A percentile compares a stretch with the other conserved stretches of the same genome.
phyloP scores from a whole-genome alignment of 805 yeast genomes.

The Barnettozyma californica region DNA sequence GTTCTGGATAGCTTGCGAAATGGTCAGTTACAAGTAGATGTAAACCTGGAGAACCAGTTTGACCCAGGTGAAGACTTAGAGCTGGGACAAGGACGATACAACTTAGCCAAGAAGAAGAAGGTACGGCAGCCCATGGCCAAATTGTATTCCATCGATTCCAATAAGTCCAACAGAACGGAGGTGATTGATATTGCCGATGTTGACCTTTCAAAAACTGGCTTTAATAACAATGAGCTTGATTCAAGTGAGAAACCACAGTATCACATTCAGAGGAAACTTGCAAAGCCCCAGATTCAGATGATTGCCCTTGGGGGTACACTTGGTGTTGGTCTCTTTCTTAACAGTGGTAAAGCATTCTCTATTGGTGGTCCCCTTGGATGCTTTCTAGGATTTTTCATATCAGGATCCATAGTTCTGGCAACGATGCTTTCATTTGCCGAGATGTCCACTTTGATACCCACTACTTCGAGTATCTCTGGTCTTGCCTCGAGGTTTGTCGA shows the following conservation, averaged over 20 bases:
- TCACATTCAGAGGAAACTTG: conserved; percentile 50
- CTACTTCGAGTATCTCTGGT: conserved; percentile 76
- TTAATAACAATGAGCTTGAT: conserved; percentile 4
- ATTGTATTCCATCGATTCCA: conserved; percentile 1
- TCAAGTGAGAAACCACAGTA: conserved; percentile 7
- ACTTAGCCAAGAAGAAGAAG: background rate
- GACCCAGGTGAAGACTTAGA: conserved; percentile 21
- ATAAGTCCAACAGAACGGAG: conserved; percentile 21
- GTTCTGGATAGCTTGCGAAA: conserved; percentile 13
- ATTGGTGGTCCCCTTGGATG: conserved; percentile 79
- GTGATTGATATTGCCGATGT: conserved; percentile 19
- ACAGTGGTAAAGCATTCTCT: conserved; percentile 67
- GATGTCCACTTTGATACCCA: conserved; percentile 73
- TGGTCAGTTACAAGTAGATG: conserved; percentile 18
- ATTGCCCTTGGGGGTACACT: conserved; percentile 74
- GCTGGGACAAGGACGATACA: background rate
- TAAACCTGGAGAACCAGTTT: conserved; percentile 19
- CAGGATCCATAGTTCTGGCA: conserved; percentile 61
- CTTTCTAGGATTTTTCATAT: conserved; percentile 55
- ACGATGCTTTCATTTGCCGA: conserved; percentile 76
- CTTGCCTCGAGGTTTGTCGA: conserved; percentile 70
- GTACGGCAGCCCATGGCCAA: background rate
- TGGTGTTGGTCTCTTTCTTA: conserved; percentile 69
- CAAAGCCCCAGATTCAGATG: conserved; percentile 68
- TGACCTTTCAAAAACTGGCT: conserved; percentile 6